Evolutionary conservation across 768 basidiomycete species (phyloP).

Genomic region (Tylopilus cervinicoccineus): DNA sequence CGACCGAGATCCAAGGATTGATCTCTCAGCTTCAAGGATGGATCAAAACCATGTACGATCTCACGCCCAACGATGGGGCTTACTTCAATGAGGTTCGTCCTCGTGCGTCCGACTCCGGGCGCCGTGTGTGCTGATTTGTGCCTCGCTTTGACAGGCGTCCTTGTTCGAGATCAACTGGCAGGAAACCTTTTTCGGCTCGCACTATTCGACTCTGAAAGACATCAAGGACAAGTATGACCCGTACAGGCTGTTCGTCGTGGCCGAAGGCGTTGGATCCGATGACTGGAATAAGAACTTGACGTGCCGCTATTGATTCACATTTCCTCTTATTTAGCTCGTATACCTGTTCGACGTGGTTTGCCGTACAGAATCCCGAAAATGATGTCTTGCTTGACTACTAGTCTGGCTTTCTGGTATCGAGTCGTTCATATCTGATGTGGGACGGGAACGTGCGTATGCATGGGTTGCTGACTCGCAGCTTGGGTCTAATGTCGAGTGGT

Average conservation of each 20-base stretch:
- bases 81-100: constrained; percentile 46
- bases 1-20: constrained; percentile 10
- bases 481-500: too few species aligned
- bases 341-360: too few species aligned
- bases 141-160: constrained; percentile 45
- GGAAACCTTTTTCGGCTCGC: constrained; percentile 44
- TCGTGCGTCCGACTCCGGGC: not conserved
- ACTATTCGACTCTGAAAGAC: constrained; percentile 36
- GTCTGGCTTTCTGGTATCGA: too few species aligned
- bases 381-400: too few species aligned
- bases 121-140: not conserved
- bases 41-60: constrained; percentile 20
- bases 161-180: constrained; percentile 39
- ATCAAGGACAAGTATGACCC: constrained; percentile 49
- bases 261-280: not conserved
- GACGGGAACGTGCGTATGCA: too few species aligned
- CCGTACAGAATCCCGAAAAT: too few species aligned
- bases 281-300: not conserved
- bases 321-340: not conserved
- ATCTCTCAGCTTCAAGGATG: constrained; percentile 5
- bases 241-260: constrained; percentile 4
- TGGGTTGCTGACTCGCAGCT: too few species aligned
- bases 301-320: not conserved
- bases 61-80: constrained; percentile 34
- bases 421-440: too few species aligned